These are phyloP conservation scores for Cryptococcus hybrid DNA, from an alignment of 1,284 basidiomycete species.

Conservation along the genomic window DNA sequence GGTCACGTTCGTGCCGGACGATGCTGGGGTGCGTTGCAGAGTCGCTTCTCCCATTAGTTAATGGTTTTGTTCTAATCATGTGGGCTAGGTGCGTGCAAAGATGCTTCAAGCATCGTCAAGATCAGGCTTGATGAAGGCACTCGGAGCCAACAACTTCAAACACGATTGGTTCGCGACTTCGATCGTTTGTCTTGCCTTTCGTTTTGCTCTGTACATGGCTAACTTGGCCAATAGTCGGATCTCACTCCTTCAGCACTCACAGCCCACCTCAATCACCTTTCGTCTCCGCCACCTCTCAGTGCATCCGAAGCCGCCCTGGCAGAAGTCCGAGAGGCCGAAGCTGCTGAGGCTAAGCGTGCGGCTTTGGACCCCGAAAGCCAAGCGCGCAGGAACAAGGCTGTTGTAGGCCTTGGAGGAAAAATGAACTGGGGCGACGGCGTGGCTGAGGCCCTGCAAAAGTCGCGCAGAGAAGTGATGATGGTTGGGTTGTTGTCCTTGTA, in stretches of 20 bases:
- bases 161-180: constrained; percentile 79
- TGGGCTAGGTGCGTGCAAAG: constrained; percentile 54
- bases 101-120: constrained; percentile 92
- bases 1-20: constrained; percentile 50
- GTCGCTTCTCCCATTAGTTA: not conserved
- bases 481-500: constrained; percentile 64
- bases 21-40: constrained; percentile 21
- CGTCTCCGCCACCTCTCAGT: constrained; percentile 75
- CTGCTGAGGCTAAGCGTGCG: constrained; percentile 42
- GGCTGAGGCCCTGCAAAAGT: constrained; percentile 61
- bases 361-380: constrained; percentile 39
- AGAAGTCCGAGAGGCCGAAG: constrained; percentile 70
- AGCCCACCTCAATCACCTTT: constrained; percentile 68
- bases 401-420: constrained; percentile 43
- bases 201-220: not conserved
- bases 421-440: constrained; percentile 65
- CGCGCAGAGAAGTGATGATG: constrained; percentile 54
- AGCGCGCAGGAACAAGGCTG: constrained; percentile 34
- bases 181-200: constrained; percentile 55
- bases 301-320: constrained; percentile 75
- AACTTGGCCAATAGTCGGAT: constrained; percentile 33
- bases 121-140: constrained; percentile 65
- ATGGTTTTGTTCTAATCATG: not conserved
- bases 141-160: constrained; percentile 73
- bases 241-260: constrained; percentile 59